A percentile compares a stretch with the other conserved stretches of the same genome.
phyloP scores from a whole-genome alignment of 345 rosid genomes.

The Melaleuca alternifolia region DNA sequence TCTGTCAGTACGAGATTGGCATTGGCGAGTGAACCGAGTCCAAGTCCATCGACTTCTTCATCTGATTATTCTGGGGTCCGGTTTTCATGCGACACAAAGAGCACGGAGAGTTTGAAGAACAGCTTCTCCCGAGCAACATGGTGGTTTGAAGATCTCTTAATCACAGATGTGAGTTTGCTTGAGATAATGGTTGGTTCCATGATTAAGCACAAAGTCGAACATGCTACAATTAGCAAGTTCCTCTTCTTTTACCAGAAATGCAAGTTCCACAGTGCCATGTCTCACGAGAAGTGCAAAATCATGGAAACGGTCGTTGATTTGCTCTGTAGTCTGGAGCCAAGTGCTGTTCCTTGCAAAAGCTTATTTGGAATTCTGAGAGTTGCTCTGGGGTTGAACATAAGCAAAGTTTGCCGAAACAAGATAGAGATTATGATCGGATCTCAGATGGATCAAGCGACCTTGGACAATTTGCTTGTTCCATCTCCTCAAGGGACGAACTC shows the following conservation, averaged over 20 bases:
- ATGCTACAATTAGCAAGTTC: constrained; percentile 42
- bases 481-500: constrained; percentile 45
- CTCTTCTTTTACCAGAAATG: constrained; percentile 78
- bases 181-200: constrained; percentile 36
- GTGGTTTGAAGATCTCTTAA: constrained; percentile 85
- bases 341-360: constrained; percentile 54
- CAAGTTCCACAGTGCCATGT: constrained; percentile 24
- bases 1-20: constrained; percentile 48
- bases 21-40: constrained; percentile 50
- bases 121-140: constrained; percentile 40
- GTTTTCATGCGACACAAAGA: constrained; percentile 67
- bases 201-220: constrained; percentile 51
- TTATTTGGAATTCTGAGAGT: constrained; percentile 61
- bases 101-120: constrained; percentile 80
- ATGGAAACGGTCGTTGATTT: constrained; percentile 41
- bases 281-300: constrained; percentile 40
- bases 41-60: constrained; percentile 68
- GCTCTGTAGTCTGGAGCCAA: constrained; percentile 45
- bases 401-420: constrained; percentile 40
- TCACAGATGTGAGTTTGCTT: constrained; percentile 28
- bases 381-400: constrained; percentile 32
- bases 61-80: constrained; percentile 67
- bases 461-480: constrained; percentile 76
- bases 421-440: constrained; percentile 81
- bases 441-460: constrained; percentile 63